phyloP scores from a whole-genome alignment of 2,329 filamentous ascomycete species.

The Pestalotiopsis sp. region DNA sequence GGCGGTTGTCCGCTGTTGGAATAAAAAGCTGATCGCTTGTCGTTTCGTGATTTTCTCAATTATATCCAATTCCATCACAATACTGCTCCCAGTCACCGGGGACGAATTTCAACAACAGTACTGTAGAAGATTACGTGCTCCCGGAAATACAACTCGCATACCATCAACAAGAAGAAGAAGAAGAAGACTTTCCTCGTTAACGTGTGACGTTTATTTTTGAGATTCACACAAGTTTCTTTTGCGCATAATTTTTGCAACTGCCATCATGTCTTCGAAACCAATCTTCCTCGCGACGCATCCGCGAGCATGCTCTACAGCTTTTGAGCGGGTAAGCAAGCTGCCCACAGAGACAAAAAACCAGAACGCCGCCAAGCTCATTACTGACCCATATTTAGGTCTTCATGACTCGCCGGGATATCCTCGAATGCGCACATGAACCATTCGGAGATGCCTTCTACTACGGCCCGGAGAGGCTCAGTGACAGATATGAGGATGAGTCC shows the following conservation, averaged over 20 bases:
- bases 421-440: constrained; percentile 89
- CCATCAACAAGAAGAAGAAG: neutral
- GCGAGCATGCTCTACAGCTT: constrained; percentile 92
- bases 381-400: constrained; percentile 67
- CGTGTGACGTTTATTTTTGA: constrained; percentile 8
- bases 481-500: constrained; percentile 70
- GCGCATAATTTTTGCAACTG: neutral
- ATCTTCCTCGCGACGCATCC: constrained; percentile 96
- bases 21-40: neutral
- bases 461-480: constrained; percentile 83
- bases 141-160: neutral
- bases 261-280: constrained; percentile 72
- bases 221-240: neutral
- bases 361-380: neutral
- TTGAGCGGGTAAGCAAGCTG: constrained; percentile 73
- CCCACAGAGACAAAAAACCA: neutral
- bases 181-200: neutral
- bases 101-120: neutral
- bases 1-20: neutral
- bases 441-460: constrained; percentile 98
- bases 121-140: neutral
- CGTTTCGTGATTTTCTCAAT: neutral
- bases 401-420: constrained; percentile 84
- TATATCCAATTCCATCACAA: neutral
- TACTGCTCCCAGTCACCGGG: neutral